These are phyloP conservation scores for Candida michaelii DNA, from an alignment of 805 yeast species.

Conservation along the genomic window DNA sequence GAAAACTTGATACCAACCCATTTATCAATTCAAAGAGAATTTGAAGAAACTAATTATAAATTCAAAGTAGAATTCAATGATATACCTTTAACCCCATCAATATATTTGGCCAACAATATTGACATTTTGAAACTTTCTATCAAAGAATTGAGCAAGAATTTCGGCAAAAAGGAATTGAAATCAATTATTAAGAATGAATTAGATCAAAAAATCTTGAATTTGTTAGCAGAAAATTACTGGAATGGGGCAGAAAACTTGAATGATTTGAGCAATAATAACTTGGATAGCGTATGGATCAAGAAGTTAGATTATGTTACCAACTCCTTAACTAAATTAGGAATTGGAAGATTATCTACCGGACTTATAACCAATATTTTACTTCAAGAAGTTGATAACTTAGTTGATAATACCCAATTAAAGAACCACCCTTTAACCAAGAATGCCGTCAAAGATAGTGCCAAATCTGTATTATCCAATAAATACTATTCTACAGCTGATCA, in stretches of 20 bases:
- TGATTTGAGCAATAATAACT: constrained; percentile 51
- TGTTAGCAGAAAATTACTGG: constrained; percentile 92
- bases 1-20: constrained; percentile 85
- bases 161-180: constrained; percentile 80
- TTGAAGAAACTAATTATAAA: constrained; percentile 89
- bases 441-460: constrained; percentile 83
- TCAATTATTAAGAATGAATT: constrained; percentile 77
- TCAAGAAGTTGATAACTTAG: constrained; percentile 72
- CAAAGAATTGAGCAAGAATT: constrained; percentile 80
- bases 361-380: constrained; percentile 78
- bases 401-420: constrained; percentile 70
- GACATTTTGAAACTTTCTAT: constrained; percentile 83
- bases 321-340: constrained; percentile 85
- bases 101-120: constrained; percentile 87
- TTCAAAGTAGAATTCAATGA: constrained; percentile 97
- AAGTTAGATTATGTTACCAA: constrained; percentile 83
- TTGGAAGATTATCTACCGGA: constrained; percentile 85
- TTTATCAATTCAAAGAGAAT: constrained; percentile 78
- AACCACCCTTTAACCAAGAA: constrained; percentile 85
- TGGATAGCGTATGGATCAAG: constrained; percentile 77
- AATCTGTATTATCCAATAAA: constrained; percentile 70
- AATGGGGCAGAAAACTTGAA: constrained; percentile 39
- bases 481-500: constrained; percentile 95
- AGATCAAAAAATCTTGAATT: constrained; percentile 85
- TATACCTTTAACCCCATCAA: constrained; percentile 88